These are phyloP conservation scores for Gnomoniopsis sp. DNA, from an alignment of 2,329 filamentous ascomycete genomes.

Conservation along the genomic window DNA sequence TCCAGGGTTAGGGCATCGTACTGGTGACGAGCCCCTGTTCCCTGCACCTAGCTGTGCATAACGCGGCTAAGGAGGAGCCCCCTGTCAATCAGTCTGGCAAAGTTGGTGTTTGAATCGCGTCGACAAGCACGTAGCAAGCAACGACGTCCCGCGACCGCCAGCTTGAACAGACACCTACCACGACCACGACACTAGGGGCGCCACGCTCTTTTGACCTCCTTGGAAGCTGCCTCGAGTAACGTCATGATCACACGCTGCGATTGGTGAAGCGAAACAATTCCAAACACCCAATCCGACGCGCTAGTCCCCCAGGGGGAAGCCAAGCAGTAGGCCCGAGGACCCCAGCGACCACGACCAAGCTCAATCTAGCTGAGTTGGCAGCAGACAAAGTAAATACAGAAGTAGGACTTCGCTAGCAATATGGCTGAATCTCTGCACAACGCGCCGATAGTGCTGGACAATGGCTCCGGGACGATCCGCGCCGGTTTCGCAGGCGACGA, in stretches of 20 bases:
- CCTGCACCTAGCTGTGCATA: no score
- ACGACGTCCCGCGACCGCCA: slow-evolving; percentile 1
- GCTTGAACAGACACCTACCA: background rate
- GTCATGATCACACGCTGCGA: background rate
- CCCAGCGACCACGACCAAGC: background rate
- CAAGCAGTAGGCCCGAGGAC: background rate
- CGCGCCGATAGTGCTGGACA: slow-evolving; percentile 97
- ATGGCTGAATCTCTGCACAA: slow-evolving; percentile 78
- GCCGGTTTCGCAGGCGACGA: slow-evolving; percentile 97
- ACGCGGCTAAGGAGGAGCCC: background rate
- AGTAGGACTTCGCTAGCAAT: slow-evolving; percentile 1
- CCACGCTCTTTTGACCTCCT: background rate
- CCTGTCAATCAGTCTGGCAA: slow-evolving; percentile 11
- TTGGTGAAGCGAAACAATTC: background rate
- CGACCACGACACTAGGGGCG: background rate
- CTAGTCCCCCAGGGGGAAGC: background rate
- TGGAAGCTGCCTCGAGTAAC: background rate
- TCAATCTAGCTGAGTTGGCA: background rate
- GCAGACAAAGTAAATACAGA: background rate
- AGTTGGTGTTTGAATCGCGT: slow-evolving; percentile 13
- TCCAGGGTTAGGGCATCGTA: no score
- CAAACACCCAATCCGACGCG: background rate
- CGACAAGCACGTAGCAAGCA: background rate
- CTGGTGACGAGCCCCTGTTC: no score
- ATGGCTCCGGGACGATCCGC: slow-evolving; percentile 95